These are phyloP conservation scores for Saturnispora kantuleensis DNA, from an alignment of 805 yeast genomes.

Conservation along the genomic window DNA sequence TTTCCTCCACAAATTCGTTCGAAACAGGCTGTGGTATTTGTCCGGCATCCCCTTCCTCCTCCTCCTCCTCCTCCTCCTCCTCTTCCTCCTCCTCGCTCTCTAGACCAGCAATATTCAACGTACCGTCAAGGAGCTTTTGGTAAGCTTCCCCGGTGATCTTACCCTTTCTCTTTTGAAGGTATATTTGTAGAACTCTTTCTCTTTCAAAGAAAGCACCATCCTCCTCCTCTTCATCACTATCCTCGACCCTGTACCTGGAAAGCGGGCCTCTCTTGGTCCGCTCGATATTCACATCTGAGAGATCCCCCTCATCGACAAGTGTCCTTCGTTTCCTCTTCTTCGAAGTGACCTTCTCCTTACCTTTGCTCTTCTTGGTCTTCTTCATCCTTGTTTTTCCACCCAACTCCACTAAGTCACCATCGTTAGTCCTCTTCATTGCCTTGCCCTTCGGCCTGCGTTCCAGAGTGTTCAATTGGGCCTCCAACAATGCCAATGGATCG, in stretches of 20 bases:
- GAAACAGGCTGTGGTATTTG: neutral
- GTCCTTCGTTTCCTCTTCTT: conserved; percentile 9
- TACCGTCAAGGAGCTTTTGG: conserved; percentile 8
- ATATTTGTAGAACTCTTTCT: conserved; percentile 40
- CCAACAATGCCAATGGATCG: conserved; percentile 32
- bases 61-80: conserved; percentile 1
- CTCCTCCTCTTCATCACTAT: conserved; percentile 58
- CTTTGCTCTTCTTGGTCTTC: conserved; percentile 5
- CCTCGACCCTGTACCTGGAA: conserved; percentile 47
- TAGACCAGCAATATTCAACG: conserved; percentile 4
- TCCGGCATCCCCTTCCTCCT: neutral
- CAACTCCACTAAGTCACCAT: conserved; percentile 11
- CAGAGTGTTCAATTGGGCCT: conserved; percentile 21
- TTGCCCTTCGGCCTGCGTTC: conserved; percentile 18
- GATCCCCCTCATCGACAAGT: conserved; percentile 24
- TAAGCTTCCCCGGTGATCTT: conserved; percentile 23
- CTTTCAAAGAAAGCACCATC: conserved; percentile 43
- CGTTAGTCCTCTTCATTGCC: conserved; percentile 16
- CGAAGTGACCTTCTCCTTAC: conserved; percentile 3
- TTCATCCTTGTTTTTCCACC: conserved; percentile 4
- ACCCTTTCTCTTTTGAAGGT: conserved; percentile 21
- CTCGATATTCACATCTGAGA: conserved; percentile 10
- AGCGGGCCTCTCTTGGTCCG: conserved; percentile 19
- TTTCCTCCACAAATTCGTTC: conserved; percentile 3
- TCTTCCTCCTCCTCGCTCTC: conserved; percentile 11